A percentile compares a stretch with the other conserved stretches of the same genome.
phyloP scores from a whole-genome alignment of 768 basidiomycete genomes.

The Amanita pseudoporphyria region DNA sequence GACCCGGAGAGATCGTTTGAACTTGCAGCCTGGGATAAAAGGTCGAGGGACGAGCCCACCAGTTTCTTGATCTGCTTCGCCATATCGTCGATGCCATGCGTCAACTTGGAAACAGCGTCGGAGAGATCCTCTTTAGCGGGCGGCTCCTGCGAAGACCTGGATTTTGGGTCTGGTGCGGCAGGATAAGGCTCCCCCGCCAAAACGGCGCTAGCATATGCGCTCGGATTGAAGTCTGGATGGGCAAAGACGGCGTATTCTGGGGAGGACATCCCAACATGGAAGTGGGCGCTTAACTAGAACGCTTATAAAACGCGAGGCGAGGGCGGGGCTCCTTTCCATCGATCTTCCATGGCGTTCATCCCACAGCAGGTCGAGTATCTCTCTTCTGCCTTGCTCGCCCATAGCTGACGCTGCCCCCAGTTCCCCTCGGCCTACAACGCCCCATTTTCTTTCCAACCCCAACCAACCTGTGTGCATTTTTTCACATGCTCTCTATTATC shows the following conservation, averaged over 20 bases:
- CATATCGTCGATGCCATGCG: constrained; percentile 84
- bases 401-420: not conserved
- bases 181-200: constrained; percentile 78
- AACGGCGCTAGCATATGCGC: constrained; percentile 86
- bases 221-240: constrained; percentile 67
- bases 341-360: not conserved
- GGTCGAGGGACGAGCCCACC: constrained; percentile 43
- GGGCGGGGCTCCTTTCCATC: too few relatives aligned
- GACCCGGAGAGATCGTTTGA: constrained; percentile 65
- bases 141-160: constrained; percentile 36
- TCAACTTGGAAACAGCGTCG: constrained; percentile 80
- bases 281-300: not conserved
- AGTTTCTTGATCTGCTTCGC: constrained; percentile 81
- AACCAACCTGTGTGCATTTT: constrained; percentile 3
- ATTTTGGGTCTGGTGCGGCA: constrained; percentile 23
- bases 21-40: constrained; percentile 75
- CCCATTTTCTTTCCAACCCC: constrained; percentile 5
- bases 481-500: not conserved
- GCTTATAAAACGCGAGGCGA: too few relatives aligned
- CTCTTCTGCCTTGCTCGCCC: not conserved
- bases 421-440: not conserved
- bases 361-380: not conserved
- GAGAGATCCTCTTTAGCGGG: constrained; percentile 79
- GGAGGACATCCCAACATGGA: not conserved
- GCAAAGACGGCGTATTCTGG: constrained; percentile 76